Evolutionary conservation across 352 stramenopile species (phyloP), one percentile per base, ranked within the genome.

Genomic region (Phytophthora kernoviae): DNA sequence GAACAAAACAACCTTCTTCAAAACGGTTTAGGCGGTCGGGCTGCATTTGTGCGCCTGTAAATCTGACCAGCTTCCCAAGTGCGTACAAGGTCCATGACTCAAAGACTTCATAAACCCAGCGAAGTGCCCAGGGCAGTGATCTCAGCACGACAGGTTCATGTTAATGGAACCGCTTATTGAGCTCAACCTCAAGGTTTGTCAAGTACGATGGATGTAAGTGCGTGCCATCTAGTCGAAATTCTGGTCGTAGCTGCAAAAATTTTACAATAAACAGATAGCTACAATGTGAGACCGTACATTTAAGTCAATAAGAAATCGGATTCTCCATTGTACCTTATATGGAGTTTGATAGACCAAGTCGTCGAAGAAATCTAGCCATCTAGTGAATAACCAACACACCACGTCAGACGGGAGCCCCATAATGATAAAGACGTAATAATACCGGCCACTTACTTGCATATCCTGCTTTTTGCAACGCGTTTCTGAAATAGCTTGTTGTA

Each of bases 311-410:
- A 15, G 34, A 10, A 17, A 43, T 15, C 12, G n/a, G 6, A 14
- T 17, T 20, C 15, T 43, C 15, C 24, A 32, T 33, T 7, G n/a
- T 57, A 91, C 81, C 71, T 90, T 79, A 20, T 62, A 58, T 9
- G 70, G 77, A 1, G 45, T 65, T 27, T 54, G 58, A 34, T 75
- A 66, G 2, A 97, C 39, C 5, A 98, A 64, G 10, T 84, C 68
- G 45, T 96, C 85, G 51, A 97, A 96, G 57, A 96, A 93, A 55
- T 98, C 85, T 21, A 98, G 70, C 91, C 92, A 98, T 32, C 72
- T 86, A 47, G 20, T 58, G 1, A 30, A 47, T 43, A 52, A 21
- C 1, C 5, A 62, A n/a, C 37, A 40, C 44, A 36, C 14, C n/a
- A 20, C 10, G 36, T 51, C 26, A 40, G 5, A 40, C 18, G 50